Percentiles rank a stretch among this genome's conserved stretches.
Evolutionary conservation across 345 rosid species (phyloP).

Genomic region (Salix dunnii): DNA sequence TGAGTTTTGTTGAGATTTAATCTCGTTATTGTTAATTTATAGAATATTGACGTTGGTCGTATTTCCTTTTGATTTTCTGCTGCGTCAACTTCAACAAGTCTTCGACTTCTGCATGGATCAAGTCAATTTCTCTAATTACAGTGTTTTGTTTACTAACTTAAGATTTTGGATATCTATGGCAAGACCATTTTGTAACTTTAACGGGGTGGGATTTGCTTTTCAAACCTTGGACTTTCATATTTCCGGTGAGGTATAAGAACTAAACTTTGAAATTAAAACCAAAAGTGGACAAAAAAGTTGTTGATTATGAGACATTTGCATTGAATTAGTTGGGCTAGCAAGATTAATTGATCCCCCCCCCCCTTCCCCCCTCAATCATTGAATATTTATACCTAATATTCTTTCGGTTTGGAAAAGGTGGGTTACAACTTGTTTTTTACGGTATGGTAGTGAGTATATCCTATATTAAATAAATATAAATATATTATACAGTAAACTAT

Average conservation of each 20-base stretch:
- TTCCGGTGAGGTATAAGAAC: neutral
- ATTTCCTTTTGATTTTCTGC: too few species aligned
- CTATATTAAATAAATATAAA: too few species aligned
- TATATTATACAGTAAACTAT: too few species aligned
- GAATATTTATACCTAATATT: neutral
- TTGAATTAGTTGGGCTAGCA: neutral
- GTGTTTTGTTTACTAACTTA: neutral
- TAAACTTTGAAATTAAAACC: conserved; percentile 16
- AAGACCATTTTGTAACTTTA: neutral
- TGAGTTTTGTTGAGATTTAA: too few species aligned
- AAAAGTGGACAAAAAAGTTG: neutral
- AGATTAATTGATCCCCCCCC: neutral
- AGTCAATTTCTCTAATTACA: neutral
- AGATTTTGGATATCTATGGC: neutral
- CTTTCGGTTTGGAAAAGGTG: neutral
- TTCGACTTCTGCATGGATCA: neutral
- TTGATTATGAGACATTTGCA: neutral
- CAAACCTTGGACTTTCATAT: neutral
- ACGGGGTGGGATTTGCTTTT: neutral
- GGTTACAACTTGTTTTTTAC: too few species aligned
- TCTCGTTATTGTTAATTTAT: too few species aligned
- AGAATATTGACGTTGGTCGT: too few species aligned
- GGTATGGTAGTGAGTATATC: too few species aligned
- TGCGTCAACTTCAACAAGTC: too few species aligned
- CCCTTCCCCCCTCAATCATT: neutral